Evolutionary conservation across 768 basidiomycete species (phyloP).

Genomic region (Pisolithus marmoratus): DNA sequence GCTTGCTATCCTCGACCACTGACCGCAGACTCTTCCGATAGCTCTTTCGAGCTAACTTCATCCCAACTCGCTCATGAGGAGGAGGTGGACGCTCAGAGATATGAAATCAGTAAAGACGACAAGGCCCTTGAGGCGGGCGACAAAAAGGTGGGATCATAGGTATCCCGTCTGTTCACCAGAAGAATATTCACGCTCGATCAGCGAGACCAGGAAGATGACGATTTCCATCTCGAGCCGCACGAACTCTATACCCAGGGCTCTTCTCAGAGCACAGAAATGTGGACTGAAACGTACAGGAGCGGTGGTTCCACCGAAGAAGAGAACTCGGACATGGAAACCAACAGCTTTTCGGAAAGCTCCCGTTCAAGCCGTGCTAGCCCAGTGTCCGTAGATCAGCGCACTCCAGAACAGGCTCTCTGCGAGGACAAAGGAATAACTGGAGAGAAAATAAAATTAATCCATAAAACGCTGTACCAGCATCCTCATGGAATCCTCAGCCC

Average conservation of each 20-base stretch:
- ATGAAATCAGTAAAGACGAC: conserved; percentile 4
- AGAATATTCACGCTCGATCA: neutral
- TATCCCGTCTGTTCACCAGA: neutral
- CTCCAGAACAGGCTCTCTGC: conserved; percentile 3
- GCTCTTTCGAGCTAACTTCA: conserved; percentile 1
- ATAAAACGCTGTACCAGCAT: neutral
- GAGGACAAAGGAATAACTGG: neutral
- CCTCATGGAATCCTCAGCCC: conserved; percentile 2
- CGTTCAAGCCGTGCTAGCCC: conserved; percentile 1
- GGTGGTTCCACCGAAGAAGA: neutral
- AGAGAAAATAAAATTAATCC: conserved; percentile 5
- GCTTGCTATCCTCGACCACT: conserved; percentile 7
- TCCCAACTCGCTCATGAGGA: conserved; percentile 10
- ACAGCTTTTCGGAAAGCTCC: neutral
- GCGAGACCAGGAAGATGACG: conserved; percentile 8
- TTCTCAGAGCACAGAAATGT: conserved; percentile 4
- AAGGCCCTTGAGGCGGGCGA: conserved; percentile 3
- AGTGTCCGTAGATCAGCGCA: neutral
- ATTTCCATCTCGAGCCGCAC: conserved; percentile 3
- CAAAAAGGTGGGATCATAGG: conserved; percentile 1
- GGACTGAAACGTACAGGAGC: neutral
- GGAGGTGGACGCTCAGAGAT: conserved; percentile 1
- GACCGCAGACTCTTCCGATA: conserved; percentile 7
- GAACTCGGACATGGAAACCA: neutral
- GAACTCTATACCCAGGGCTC: conserved; percentile 5